Conservation (phyloP, 179 eudicot species). For the Nepenthes alata region DNA sequence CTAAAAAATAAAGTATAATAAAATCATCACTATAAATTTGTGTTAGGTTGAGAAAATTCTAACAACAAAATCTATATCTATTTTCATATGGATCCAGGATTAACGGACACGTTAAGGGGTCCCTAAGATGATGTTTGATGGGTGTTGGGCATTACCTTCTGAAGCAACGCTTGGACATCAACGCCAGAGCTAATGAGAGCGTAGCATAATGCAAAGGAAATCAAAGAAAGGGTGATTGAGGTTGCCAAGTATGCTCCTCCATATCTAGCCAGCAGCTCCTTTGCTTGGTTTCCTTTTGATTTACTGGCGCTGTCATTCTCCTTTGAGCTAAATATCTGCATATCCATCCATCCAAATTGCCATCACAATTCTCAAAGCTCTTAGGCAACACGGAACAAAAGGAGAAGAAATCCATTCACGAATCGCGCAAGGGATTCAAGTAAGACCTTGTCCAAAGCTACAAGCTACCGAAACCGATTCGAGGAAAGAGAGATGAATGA, state of each 20-base stretch:
- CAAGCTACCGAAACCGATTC: background rate
- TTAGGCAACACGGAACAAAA: background rate
- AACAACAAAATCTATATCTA: too few relatives aligned
- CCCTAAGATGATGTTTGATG: too few relatives aligned
- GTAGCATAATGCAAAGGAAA: slow-evolving; percentile 72
- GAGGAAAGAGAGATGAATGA: too few relatives aligned
- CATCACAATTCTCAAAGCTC: background rate
- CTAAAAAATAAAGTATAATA: too few relatives aligned
- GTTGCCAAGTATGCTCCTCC: slow-evolving; percentile 91
- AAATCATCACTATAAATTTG: too few relatives aligned
- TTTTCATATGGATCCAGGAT: too few relatives aligned
- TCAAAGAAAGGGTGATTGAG: slow-evolving; percentile 77
- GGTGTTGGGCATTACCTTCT: slow-evolving; percentile 35
- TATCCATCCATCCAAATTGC: background rate
- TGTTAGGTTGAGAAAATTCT: too few relatives aligned
- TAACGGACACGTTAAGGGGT: too few relatives aligned
- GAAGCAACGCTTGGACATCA: slow-evolving; percentile 69
- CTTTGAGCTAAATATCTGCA: slow-evolving; percentile 77
- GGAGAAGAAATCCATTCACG: background rate
- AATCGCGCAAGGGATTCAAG: too few relatives aligned
- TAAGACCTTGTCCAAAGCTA: background rate
- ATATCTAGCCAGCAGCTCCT: slow-evolving; percentile 73
- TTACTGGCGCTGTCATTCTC: slow-evolving; percentile 36
- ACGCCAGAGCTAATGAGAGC: slow-evolving; percentile 68
- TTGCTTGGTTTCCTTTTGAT: slow-evolving; percentile 77